Evolutionary conservation across 768 basidiomycete species (phyloP), one percentile per base, ranked within the genome.

Genomic region (Filobasidium wieringae): DNA sequence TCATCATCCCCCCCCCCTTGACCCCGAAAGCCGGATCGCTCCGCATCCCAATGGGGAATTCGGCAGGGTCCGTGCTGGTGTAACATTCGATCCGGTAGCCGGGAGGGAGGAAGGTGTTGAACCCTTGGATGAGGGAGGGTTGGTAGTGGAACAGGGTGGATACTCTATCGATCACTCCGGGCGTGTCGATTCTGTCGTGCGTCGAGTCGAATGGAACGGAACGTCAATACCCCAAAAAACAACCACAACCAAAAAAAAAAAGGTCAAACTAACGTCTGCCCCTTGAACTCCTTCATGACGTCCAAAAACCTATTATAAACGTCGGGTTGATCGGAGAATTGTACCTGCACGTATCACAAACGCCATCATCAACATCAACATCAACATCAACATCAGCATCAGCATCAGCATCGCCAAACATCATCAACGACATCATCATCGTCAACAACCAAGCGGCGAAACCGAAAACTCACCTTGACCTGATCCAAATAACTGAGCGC

Each of bases 211-310:
- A n/a, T n/a, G n/a, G n/a, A n/a, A n/a, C n/a, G n/a, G n/a, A n/a
- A n/a, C n/a, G n/a, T n/a, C n/a, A n/a, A n/a, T n/a, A n/a, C n/a
- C n/a, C n/a, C n/a, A n/a, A n/a, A n/a, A n/a, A n/a, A n/a, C n/a
- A n/a, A n/a, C n/a, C n/a, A n/a, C n/a, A n/a, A n/a, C n/a, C n/a
- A n/a, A n/a, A n/a, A n/a, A n/a, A n/a, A n/a, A n/a, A n/a, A n/a
- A n/a, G n/a, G n/a, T n/a, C n/a, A n/a, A n/a, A 63, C 69, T 62
- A 51, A 77, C 75, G 73, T 72, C 53, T 93, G 88, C 68, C 89
- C 88, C 77, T 99, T 99, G 75, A 99, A 99, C 72, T 97, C 92
- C 78, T 96, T 96, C 95, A 95, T 95, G 70, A 95, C 92, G 72
- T 93, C 89, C 74, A 92, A 75, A 70, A 91, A 90, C 63, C 85